These are phyloP conservation scores for Kurtzmaniella quercitrusa DNA, from an alignment of 1,139 yeast species.

Conservation along the genomic window DNA sequence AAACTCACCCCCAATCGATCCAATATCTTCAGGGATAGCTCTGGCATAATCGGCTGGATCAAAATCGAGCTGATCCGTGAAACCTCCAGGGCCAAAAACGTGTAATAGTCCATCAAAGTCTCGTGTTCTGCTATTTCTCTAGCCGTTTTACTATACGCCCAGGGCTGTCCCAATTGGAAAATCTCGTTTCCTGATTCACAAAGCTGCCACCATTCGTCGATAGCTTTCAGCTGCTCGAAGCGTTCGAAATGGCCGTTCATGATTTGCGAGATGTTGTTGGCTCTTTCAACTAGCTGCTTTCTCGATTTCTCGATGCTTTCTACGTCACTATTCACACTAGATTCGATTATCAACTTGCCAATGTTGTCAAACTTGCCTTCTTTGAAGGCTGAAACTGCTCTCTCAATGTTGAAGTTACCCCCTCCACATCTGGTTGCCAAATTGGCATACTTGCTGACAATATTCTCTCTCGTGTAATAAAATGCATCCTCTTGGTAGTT, in stretches of 20 bases:
- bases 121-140: constrained; percentile 13
- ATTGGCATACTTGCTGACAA: constrained; percentile 83
- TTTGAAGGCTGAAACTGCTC: constrained; percentile 27
- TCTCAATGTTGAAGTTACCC: constrained; percentile 55
- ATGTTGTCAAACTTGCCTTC: constrained; percentile 21
- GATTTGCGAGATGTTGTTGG: constrained; percentile 10
- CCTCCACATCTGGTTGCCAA: constrained; percentile 72
- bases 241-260: constrained; percentile 41
- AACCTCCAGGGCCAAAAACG: constrained; percentile 66
- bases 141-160: constrained; percentile 35
- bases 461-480: constrained; percentile 52
- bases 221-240: constrained; percentile 58
- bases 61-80: constrained; percentile 65
- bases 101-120: constrained; percentile 45
- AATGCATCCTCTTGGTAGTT: constrained; percentile 67
- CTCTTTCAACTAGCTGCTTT: constrained; percentile 12
- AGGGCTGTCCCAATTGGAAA: constrained; percentile 58
- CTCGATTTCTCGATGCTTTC: constrained; percentile 15
- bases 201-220: constrained; percentile 58
- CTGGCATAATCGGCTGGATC: constrained; percentile 71
- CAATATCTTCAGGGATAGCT: constrained; percentile 51
- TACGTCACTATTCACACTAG: constrained; percentile 12
- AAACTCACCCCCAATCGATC: constrained; percentile 55
- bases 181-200: constrained; percentile 62
- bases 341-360: constrained; percentile 16